Conservation (phyloP, 2,329 filamentous ascomycete genomes). For the Emericellopsis atlantica region DNA sequence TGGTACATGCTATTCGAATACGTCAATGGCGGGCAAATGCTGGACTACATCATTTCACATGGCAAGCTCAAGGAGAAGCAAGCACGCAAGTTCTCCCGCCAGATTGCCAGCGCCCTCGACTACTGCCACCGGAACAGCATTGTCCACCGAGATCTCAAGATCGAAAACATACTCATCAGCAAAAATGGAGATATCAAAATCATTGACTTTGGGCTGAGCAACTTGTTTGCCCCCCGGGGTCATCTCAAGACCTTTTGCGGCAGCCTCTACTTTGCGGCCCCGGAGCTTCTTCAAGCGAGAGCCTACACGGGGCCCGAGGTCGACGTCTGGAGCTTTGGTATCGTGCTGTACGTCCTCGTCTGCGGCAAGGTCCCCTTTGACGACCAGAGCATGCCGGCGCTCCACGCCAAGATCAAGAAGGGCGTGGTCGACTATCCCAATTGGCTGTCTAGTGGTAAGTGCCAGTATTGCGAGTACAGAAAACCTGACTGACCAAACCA, state of each 20-base stretch:
- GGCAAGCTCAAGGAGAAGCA: constrained; percentile 97
- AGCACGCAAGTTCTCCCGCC: constrained; percentile 90
- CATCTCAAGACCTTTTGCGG: constrained; percentile 96
- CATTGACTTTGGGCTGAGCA: constrained; percentile 96
- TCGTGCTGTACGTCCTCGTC: constrained; percentile 91
- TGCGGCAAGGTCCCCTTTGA: constrained; percentile 98
- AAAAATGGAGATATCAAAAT: constrained; percentile 99
- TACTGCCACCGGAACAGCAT: constrained; percentile 98
- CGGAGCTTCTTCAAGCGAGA: constrained; percentile 83
- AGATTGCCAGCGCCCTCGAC: constrained; percentile 92
- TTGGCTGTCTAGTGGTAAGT: constrained; percentile 77
- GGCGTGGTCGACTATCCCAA: constrained; percentile 90
- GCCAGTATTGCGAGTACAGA: not conserved
- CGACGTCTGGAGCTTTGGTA: constrained; percentile 97
- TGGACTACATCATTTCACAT: constrained; percentile 98
- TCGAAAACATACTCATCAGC: constrained; percentile 98
- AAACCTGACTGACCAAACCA: constrained; percentile 22
- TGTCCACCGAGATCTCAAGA: constrained; percentile 93
- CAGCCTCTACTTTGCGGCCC: constrained; percentile 93
- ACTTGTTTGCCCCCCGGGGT: constrained; percentile 75
- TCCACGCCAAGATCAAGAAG: constrained; percentile 98
- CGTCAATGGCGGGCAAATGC: constrained; percentile 97
- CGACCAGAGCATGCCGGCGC: constrained; percentile 95
- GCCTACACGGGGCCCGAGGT: constrained; percentile 95
- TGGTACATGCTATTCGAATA: constrained; percentile 99